Conservation (phyloP, 2,329 filamentous ascomycete species). For the Cladosporium sp. region DNA sequence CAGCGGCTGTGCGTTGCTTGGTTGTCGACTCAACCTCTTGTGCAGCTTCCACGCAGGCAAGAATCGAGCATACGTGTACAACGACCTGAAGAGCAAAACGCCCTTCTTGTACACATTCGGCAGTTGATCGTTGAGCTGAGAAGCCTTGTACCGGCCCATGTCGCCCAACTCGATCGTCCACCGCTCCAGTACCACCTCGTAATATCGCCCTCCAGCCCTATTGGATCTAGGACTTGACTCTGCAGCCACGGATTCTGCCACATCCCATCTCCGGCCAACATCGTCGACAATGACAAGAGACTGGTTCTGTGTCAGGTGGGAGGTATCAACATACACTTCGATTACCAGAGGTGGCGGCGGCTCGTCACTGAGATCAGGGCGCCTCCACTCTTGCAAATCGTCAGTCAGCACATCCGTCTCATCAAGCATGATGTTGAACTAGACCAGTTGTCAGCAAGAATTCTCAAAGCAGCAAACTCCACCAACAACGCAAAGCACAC, state of each 20-base stretch:
- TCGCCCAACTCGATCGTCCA: constrained; percentile 84
- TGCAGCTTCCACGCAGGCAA: constrained; percentile 85
- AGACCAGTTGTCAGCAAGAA: constrained; percentile 19
- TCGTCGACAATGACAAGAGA: constrained; percentile 86
- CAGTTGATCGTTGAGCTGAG: constrained; percentile 60
- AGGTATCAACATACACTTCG: constrained; percentile 71
- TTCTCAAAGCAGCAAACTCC: not conserved
- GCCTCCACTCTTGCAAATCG: constrained; percentile 79
- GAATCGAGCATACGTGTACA: constrained; percentile 79
- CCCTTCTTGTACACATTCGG: constrained; percentile 96
- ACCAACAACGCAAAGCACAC: not conserved
- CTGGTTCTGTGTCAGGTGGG: constrained; percentile 77
- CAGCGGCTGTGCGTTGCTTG: constrained; percentile 61
- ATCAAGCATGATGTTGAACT: constrained; percentile 95
- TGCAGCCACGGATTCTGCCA: constrained; percentile 73
- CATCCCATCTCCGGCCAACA: constrained; percentile 88
- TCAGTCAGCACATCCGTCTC: constrained; percentile 87
- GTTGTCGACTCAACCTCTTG: constrained; percentile 70
- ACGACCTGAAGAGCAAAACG: constrained; percentile 87
- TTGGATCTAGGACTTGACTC: constrained; percentile 39
- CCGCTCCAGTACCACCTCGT: constrained; percentile 80
- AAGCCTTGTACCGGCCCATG: constrained; percentile 53
- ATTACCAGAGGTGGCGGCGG: constrained; percentile 82
- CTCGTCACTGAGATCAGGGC: constrained; percentile 72
- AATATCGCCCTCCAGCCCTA: constrained; percentile 22